Evolutionary conservation across 2,329 filamentous ascomycete genomes (phyloP).

Genomic region (Talaromyces sp.): DNA sequence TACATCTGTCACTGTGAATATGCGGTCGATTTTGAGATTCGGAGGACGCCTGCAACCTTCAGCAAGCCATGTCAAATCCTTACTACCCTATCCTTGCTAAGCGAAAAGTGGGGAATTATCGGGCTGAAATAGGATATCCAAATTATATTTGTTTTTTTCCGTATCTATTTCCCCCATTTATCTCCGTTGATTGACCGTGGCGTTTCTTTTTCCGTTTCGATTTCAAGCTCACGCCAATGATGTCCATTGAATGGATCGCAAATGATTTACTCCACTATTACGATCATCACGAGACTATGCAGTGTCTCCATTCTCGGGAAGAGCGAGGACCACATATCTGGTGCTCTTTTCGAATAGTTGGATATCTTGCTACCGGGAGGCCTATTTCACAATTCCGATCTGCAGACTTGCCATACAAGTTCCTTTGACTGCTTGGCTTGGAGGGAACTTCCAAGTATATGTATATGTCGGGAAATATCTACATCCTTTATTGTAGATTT

Average conservation of each 20-base stretch:
- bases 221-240: constrained; percentile 1
- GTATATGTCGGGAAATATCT: constrained; percentile 12
- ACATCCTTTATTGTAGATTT: neutral
- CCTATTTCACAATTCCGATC: neutral
- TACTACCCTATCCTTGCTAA: neutral
- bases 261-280: constrained; percentile 4
- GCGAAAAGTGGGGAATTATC: constrained; percentile 6
- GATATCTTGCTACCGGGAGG: neutral
- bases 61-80: neutral
- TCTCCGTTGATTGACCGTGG: neutral
- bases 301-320: constrained; percentile 7
- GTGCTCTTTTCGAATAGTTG: neutral
- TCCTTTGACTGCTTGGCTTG: neutral
- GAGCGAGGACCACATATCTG: constrained; percentile 2
- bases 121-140: neutral
- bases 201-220: constrained; percentile 7
- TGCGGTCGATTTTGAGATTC: neutral
- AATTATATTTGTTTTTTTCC: neutral
- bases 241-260: neutral
- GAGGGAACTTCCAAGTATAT: neutral
- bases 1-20: neutral
- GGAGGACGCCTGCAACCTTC: neutral
- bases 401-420: neutral
- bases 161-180: constrained; percentile 4
- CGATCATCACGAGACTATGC: constrained; percentile 4